Percentiles rank a stretch among this genome's conserved stretches.
These are phyloP conservation scores for Penicillium longicatenatum DNA, from an alignment of 495 filamentous ascomycete genomes.

Conservation along the genomic window DNA sequence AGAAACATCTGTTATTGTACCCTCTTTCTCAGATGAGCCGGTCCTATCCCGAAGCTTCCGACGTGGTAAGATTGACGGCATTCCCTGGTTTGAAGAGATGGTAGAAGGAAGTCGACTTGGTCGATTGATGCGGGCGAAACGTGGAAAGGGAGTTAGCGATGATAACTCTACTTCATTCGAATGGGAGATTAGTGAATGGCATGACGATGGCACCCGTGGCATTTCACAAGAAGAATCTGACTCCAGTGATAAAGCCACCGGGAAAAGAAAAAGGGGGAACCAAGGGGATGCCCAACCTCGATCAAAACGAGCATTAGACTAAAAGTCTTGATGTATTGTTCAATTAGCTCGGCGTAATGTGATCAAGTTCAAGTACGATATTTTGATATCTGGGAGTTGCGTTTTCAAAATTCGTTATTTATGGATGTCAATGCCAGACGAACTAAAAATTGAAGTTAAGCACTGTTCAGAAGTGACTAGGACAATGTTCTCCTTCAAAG, in stretches of 20 bases:
- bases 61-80: slow-evolving; percentile 47
- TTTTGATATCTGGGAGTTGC: no score
- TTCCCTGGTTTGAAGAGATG: slow-evolving; percentile 84
- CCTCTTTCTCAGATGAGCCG: slow-evolving; percentile 18
- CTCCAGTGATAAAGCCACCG: slow-evolving; percentile 20
- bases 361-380: background rate
- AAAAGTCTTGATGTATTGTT: background rate
- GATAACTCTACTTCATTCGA: slow-evolving; percentile 66
- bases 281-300: slow-evolving; percentile 16
- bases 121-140: slow-evolving; percentile 60
- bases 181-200: slow-evolving; percentile 85
- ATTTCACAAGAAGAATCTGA: slow-evolving; percentile 20
- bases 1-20: slow-evolving; percentile 22
- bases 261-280: slow-evolving; percentile 39
- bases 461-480: no score
- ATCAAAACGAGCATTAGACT: slow-evolving; percentile 10
- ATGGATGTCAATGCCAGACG: no score
- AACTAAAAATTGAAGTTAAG: no score
- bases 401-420: no score
- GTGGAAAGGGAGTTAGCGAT: slow-evolving; percentile 51
- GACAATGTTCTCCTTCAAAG: no score
- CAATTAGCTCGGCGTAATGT: background rate
- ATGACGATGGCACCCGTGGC: slow-evolving; percentile 53
- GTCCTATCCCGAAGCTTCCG: slow-evolving; percentile 30
- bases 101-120: slow-evolving; percentile 73